Evolutionary conservation across 805 yeast species (phyloP).

Genomic region (Peterozyma toletana): DNA sequence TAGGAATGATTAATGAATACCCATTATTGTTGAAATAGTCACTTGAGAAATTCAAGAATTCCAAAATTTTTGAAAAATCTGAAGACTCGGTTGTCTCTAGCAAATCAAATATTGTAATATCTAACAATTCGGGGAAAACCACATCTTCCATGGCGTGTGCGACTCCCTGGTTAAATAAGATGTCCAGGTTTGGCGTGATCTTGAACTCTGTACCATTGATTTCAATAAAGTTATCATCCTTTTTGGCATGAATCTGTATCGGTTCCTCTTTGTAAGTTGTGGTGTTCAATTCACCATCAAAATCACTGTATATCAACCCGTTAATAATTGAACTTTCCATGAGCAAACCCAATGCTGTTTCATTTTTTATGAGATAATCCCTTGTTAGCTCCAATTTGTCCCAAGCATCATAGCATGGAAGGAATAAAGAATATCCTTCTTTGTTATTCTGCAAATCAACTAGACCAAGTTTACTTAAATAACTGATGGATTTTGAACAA

Average conservation of each 20-base stretch:
- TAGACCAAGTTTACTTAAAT: constrained; percentile 45
- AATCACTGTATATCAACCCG: constrained; percentile 63
- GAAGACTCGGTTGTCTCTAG: constrained; percentile 44
- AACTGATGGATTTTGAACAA: constrained; percentile 59
- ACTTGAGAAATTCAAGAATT: constrained; percentile 32
- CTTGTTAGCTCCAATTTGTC: constrained; percentile 48
- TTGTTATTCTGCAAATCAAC: constrained; percentile 42
- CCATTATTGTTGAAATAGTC: constrained; percentile 30
- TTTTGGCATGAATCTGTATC: constrained; percentile 12
- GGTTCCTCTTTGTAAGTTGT: constrained; percentile 22
- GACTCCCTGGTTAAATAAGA: constrained; percentile 78
- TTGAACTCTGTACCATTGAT: constrained; percentile 26
- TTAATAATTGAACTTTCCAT: constrained; percentile 55
- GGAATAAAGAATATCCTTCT: constrained; percentile 64
- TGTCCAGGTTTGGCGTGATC: constrained; percentile 46
- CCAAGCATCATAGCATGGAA: constrained; percentile 81
- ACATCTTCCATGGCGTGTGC: constrained; percentile 60
- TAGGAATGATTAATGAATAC: constrained; percentile 70
- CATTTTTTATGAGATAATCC: constrained; percentile 49
- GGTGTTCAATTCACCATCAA: constrained; percentile 21
- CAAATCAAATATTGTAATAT: constrained; percentile 48
- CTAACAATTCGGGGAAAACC: constrained; percentile 47
- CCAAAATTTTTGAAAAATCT: constrained; percentile 38
- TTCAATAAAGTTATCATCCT: constrained; percentile 13
- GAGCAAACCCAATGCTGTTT: constrained; percentile 39